Base-by-base conservation (phyloP, 208 protist species). In the Crithidia sp. region DNA sequence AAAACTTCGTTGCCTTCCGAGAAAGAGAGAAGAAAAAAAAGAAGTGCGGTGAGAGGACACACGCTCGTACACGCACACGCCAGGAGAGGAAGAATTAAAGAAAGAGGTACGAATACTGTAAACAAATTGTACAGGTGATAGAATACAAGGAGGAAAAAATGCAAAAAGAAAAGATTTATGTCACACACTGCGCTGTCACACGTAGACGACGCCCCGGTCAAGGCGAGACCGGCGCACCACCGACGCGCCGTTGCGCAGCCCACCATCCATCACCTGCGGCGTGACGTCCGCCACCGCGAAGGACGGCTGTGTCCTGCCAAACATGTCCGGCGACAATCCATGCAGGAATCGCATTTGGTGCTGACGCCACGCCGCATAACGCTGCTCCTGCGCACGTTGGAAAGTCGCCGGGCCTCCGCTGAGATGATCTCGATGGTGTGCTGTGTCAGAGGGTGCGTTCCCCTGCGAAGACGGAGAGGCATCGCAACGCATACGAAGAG, bases 281-380 rank as follows among this genome's bases (percentile, higher is more conserved):
- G 59, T 44, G 17, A n/a, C 2, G 49, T 85, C 76, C 43, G 74
- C 7, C 4, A 62, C 77, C 16, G 81, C 81, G 67, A 77, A 83
- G n/a, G 41, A 58, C 36, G 77, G 81, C 77, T 78, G 47, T 4
- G 67, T 59, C 39, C 77, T 72, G 28, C 57, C 60, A 67, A 67
- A 86, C 72, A 86, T 57, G 56, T 86, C 81, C 7, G 81, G 81
- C 6, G 67, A 59, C 28, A 82, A 49, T 59, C 52, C n/a, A 37
- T 83, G 76, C 54, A 86, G 66, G 10, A 68, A 60, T 5, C 45
- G 40, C 13, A 41, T 45, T 53, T 82, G 76, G 17, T 64, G 73
- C 13, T 50, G n/a, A 47, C 76, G 79, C 64, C 73, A 73, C 50
- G 68, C 39, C n/a, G 63, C 59, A 44, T 83, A 77, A 0, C 67